phyloP scores from a whole-genome alignment of 23 red algal species.

The Pyropia haitanensis region DNA sequence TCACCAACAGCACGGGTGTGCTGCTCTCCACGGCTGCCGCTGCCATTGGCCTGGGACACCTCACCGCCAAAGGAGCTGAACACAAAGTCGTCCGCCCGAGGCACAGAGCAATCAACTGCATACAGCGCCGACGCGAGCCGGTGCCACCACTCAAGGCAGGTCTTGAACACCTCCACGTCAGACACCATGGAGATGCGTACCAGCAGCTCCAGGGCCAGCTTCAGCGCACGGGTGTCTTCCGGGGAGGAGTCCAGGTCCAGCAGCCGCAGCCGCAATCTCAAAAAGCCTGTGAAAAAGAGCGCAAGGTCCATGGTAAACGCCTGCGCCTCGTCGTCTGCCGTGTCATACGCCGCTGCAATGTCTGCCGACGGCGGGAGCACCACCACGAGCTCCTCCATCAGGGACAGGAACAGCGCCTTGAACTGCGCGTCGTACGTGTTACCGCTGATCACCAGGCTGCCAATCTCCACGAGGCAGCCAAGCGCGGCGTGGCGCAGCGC shows the following conservation, averaged over 20 bases:
- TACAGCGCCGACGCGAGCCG: conserved; percentile 68
- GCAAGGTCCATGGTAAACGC: conserved; percentile 90
- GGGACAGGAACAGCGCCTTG: conserved; percentile 50
- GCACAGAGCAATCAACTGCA: neutral
- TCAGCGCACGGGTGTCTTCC: conserved; percentile 54
- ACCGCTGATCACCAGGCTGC: conserved; percentile 5
- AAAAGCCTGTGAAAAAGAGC: conserved; percentile 94
- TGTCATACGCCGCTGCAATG: conserved; percentile 66
- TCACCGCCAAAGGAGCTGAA: no score
- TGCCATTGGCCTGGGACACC: no score
- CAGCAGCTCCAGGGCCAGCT: conserved; percentile 61
- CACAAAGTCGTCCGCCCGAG: no score
- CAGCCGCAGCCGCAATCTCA: conserved; percentile 52
- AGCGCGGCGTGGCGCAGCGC: conserved; percentile 63
- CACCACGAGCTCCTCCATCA: conserved; percentile 63
- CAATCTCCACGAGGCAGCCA: conserved; percentile 88
- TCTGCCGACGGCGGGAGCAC: conserved; percentile 61
- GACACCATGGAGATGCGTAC: conserved; percentile 75
- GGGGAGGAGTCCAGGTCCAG: conserved; percentile 37
- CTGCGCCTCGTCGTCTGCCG: conserved; percentile 58
- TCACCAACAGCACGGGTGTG: no score
- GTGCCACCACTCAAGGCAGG: conserved; percentile 94
- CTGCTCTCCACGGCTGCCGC: no score
- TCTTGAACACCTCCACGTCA: conserved; percentile 96
- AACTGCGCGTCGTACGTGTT: conserved; percentile 67